Evolutionary conservation across 805 yeast genomes (phyloP).

Genomic region (Candida namnaoensis): DNA sequence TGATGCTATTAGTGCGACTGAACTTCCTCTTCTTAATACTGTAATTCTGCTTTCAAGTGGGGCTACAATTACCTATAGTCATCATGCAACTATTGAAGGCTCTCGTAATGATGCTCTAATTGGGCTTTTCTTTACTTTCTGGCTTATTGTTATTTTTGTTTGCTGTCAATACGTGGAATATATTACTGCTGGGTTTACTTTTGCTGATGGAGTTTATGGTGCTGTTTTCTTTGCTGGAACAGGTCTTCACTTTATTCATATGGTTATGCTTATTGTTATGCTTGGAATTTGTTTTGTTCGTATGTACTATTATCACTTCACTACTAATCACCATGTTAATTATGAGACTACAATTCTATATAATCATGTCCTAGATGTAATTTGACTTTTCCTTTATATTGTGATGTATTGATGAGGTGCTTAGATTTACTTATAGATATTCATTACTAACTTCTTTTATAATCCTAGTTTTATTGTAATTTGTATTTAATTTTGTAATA

Average conservation of each 20-base stretch:
- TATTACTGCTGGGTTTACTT: constrained; percentile 14
- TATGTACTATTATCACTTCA: constrained; percentile 13
- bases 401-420: constrained; percentile 19
- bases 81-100: constrained; percentile 15
- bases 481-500: no score
- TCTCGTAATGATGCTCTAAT: constrained; percentile 9
- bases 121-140: constrained; percentile 12
- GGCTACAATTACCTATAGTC: constrained; percentile 15
- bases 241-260: constrained; percentile 17
- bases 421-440: constrained; percentile 2
- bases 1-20: constrained; percentile 13
- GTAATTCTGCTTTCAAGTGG: constrained; percentile 19
- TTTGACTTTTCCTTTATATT: constrained; percentile 18
- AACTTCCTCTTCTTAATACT: constrained; percentile 20
- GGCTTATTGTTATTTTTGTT: constrained; percentile 16
- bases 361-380: constrained; percentile 19
- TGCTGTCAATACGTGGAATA: constrained; percentile 18
- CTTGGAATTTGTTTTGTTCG: constrained; percentile 11
- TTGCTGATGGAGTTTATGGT: constrained; percentile 19
- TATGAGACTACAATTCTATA: constrained; percentile 16
- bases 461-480: background rate
- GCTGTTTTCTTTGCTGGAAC: constrained; percentile 16
- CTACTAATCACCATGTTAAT: constrained; percentile 16
- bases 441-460: background rate
- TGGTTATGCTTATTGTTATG: constrained; percentile 14